These are phyloP conservation scores for Aspergillus affinis DNA, from an alignment of 495 filamentous ascomycete genomes.

Conservation along the genomic window DNA sequence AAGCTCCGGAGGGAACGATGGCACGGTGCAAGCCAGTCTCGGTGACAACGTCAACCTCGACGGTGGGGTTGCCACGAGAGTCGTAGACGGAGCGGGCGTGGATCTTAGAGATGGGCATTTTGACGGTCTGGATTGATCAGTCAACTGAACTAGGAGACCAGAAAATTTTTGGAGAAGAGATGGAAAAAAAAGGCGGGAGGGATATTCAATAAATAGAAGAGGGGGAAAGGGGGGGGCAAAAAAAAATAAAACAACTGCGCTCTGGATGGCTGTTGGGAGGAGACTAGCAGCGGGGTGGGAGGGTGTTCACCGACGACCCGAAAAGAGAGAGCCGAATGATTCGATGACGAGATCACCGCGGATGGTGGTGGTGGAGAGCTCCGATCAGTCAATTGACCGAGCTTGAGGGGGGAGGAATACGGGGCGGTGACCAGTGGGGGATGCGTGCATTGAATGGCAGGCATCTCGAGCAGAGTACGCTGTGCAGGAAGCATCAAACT, in stretches of 20 bases:
- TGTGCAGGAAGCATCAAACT: background rate
- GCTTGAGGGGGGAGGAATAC: constrained; percentile 1
- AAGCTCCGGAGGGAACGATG: constrained; percentile 97
- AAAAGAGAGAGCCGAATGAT: constrained; percentile 38
- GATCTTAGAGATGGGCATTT: constrained; percentile 96
- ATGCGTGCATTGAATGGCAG: background rate
- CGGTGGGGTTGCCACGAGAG: constrained; percentile 97
- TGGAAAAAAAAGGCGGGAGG: constrained; percentile 3
- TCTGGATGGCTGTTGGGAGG: constrained; percentile 32
- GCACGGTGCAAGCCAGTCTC: constrained; percentile 96
- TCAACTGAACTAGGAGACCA: constrained; percentile 14
- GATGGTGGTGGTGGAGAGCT: constrained; percentile 15
- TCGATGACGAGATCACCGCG: constrained; percentile 17
- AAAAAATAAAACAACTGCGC: constrained; percentile 12
- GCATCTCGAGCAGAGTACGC: background rate
- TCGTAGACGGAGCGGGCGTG: constrained; percentile 99
- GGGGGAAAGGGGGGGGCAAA: constrained; percentile 11
- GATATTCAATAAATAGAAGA: constrained; percentile 22
- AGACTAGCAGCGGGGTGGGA: constrained; percentile 38
- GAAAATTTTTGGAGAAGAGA: constrained; percentile 14
- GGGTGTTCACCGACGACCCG: constrained; percentile 48
- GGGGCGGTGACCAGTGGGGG: background rate
- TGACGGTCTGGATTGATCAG: constrained; percentile 39
- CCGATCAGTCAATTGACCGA: constrained; percentile 26
- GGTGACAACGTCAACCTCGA: constrained; percentile 94